Evolutionary conservation across 2,329 filamentous ascomycete species (phyloP), one percentile per base, ranked within the genome.

Genomic region (Fusarium cicatricum): DNA sequence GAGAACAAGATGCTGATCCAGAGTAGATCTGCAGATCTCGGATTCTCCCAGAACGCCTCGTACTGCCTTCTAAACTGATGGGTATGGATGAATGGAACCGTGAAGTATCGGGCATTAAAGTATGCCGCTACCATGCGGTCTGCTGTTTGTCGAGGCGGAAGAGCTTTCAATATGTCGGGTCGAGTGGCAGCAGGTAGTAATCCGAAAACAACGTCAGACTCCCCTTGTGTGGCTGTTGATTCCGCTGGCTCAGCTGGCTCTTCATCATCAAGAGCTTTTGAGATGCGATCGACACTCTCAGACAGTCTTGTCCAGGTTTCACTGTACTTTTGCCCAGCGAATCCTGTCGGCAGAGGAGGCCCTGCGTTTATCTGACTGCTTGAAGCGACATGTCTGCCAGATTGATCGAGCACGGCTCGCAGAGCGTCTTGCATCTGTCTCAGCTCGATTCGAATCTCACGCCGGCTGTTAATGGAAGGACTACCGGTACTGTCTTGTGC

Each of bases 1-100:
- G 60, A 63, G n/a, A 63, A 60, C 5, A 63, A 1, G 1, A 60
- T 49, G n/a, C 60, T 63, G 14, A 54, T 6, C 60, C 60, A 64
- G 1, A 63, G 29, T 2, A 52, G 12, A 11, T 40, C 32, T 0
- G 15, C 14, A 15, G 42, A 23, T 5, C 14, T 14, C 2, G 52
- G 36, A 3, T 17, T 11, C 1, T 39, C 11, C 60, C 60, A 64
- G 28, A 63, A 64, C 3, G 16, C 32, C 11, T 64, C 49, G 14
- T 57, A 64, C 11, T 63, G 60, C 33, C 55, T 48, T 5, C 48
- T 34, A 4, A 64, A 63, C 3, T 63, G 56, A 3, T 55, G 52
- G 1, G 36, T 10, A 23, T 64, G 60, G 5, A 63, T 49, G 10
- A 63, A 52, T 0, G 60, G 52, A 2, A 53, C 48, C 1, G 31